These are phyloP conservation scores for Eucalyptus coolabah DNA, from an alignment of 345 rosid genomes.

Conservation along the genomic window DNA sequence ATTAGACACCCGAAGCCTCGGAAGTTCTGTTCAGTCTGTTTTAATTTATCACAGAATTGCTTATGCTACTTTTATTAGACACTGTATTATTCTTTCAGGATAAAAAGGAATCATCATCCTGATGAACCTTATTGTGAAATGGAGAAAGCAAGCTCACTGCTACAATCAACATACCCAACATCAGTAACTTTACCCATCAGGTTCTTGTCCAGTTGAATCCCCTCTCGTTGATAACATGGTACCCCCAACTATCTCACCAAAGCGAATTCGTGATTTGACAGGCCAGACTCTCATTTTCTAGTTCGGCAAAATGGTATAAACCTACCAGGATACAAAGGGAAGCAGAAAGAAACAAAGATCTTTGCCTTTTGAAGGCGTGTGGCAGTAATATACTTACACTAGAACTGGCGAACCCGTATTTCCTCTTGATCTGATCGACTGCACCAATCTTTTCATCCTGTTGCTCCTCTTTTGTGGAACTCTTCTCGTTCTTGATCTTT, in stretches of 20 bases:
- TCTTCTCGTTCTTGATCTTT: constrained; percentile 62
- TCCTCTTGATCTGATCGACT: constrained; percentile 83
- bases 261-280: background rate
- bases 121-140: background rate
- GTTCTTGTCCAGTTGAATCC: background rate
- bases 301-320: background rate
- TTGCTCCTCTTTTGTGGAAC: constrained; percentile 30
- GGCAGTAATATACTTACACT: constrained; percentile 27
- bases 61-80: background rate
- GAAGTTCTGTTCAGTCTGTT: background rate
- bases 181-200: background rate
- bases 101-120: background rate
- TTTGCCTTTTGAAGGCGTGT: background rate
- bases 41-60: background rate
- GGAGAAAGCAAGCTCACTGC: background rate
- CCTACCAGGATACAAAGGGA: background rate
- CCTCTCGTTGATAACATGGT: background rate
- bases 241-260: background rate
- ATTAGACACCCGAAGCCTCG: background rate
- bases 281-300: background rate
- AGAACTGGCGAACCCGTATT: constrained; percentile 61
- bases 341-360: background rate
- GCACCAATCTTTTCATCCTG: constrained; percentile 35
- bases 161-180: background rate
- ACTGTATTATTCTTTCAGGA: background rate